These are phyloP conservation scores for Musa acuminata DNA, from an alignment of 176 grass and related monocot species.

Conservation along the genomic window DNA sequence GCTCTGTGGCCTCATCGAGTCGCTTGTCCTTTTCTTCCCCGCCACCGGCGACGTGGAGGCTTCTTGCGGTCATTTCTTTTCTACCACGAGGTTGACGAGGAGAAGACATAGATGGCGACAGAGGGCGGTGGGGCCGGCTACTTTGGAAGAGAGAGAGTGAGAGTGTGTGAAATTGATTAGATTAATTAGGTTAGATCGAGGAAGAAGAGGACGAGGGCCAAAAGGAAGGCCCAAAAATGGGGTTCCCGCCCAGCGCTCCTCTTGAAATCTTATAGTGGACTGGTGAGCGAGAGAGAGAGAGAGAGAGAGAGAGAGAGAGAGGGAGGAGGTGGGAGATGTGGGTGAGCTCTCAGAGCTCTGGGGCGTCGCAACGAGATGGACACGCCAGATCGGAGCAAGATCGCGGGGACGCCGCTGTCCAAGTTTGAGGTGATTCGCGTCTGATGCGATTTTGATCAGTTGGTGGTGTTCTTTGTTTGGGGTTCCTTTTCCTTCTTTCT, in stretches of 20 bases:
- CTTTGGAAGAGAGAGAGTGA: neutral
- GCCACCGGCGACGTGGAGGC: slow-evolving; percentile 16
- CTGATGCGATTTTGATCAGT: neutral
- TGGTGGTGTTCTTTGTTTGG: neutral
- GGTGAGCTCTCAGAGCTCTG: neutral
- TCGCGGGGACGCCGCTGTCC: slow-evolving; percentile 19
- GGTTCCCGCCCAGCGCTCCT: slow-evolving; percentile 30
- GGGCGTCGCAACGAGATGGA: slow-evolving; percentile 40
- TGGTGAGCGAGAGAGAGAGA: neutral
- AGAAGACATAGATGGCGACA: neutral
- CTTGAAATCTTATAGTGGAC: slow-evolving; percentile 28
- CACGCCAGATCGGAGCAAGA: slow-evolving; percentile 48
- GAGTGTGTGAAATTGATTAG: neutral
- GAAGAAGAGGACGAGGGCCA: neutral
- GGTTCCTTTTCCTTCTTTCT: too few relatives aligned
- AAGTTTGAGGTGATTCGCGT: slow-evolving; percentile 29
- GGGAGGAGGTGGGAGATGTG: slow-evolving; percentile 11
- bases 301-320: slow-evolving; percentile 1
- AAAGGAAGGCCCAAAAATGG: too few relatives aligned
- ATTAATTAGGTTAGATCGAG: neutral
- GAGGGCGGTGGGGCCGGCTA: neutral
- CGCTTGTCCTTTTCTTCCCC: neutral
- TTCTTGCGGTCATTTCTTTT: neutral
- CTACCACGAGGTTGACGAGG: neutral
- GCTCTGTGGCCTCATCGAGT: too few relatives aligned